Conservation (phyloP, 805 yeast genomes). For the Grigorovia jiainica region DNA sequence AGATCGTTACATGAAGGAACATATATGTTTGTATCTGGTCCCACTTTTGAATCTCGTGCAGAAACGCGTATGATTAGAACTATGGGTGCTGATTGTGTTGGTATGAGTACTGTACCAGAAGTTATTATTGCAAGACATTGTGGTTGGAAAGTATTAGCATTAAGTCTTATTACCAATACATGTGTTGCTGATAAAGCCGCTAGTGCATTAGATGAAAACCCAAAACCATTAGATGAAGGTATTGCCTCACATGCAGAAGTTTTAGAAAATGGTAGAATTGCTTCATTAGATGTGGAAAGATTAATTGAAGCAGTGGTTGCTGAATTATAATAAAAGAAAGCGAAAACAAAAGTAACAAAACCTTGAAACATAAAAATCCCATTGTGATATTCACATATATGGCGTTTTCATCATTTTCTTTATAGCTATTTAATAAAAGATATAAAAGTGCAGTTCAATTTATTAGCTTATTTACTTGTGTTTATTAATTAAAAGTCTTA, state of each 20-base stretch:
- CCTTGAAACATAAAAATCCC: too few relatives aligned
- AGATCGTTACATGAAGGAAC: conserved; percentile 80
- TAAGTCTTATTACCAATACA: conserved; percentile 78
- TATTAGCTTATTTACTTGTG: too few relatives aligned
- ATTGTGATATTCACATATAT: too few relatives aligned
- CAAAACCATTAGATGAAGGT: conserved; percentile 51
- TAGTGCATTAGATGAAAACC: conserved; percentile 48
- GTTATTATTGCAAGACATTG: conserved; percentile 86
- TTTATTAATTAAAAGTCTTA: too few relatives aligned
- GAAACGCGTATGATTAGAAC: conserved; percentile 67
- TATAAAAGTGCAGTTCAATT: too few relatives aligned
- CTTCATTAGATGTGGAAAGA: conserved; percentile 70
- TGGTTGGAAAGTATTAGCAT: conserved; percentile 72
- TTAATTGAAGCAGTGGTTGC: conserved; percentile 57
- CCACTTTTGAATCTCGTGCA: conserved; percentile 88
- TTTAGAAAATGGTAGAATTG: conserved; percentile 66
- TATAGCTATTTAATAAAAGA: too few relatives aligned
- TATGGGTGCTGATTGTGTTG: conserved; percentile 89
- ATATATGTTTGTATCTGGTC: conserved; percentile 81
- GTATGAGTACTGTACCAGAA: conserved; percentile 98
- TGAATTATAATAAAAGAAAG: conserved; percentile 26
- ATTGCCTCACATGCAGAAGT: conserved; percentile 93
- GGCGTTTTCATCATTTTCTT: too few relatives aligned
- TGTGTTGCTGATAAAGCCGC: conserved; percentile 65
- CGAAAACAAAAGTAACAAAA: too few relatives aligned